Base-by-base conservation (phyloP, 441 rosid genomes). In the Daphne laureola region DNA sequence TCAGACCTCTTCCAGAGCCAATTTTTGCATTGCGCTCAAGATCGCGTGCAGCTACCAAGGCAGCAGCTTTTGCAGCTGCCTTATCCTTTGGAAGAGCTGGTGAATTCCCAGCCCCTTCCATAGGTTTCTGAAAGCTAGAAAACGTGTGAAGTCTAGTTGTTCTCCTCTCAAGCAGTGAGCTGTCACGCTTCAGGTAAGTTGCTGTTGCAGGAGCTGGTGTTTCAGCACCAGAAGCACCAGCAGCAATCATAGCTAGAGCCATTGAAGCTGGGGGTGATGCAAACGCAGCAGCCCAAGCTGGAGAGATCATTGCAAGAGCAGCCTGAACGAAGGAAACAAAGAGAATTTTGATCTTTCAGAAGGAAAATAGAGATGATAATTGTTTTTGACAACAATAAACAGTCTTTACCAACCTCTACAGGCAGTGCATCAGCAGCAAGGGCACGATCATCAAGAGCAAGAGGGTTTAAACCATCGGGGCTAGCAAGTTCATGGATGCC, bases 161-260 rank as follows among this genome's bases (percentile, higher is more conserved):
- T 80, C 86, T 94, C 43, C 95, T 81, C 74, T 91, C 96, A 66
- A 86, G 91, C 77, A 86, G 54, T 56, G 96, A 85, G 46, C 85
- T 70, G 71, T 90, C 98, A 43, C 94, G 89, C 76, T 69, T 87
- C 59, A 87, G 88, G 40, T 74, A 90, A 63, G 84, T 21, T 53
- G 66, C 55, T 53, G 87, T 46, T 56, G 81, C 59, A 46, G 96
- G 92, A 73, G 89, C 80, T 0, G 88, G 81, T 57, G 81, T 64
- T 56, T 94, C 99, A 57, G 80, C 81, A 58, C 99, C 99, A 44
- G 97, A 82, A 74, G 99, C 98, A 54, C 99, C 99, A 45, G 99
- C 99, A 71, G 99, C 97, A 77, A 94, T 94, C 98, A 94, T 94
- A 49, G 99, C 98, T 77, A 94, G 73, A 41, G 99, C 98, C 99